Percentiles rank a stretch among this genome's conserved stretches.
These are phyloP conservation scores for Thoreauomyces humboldtii DNA, from an alignment of 192 early-diverging fungal species.

Conservation along the genomic window DNA sequence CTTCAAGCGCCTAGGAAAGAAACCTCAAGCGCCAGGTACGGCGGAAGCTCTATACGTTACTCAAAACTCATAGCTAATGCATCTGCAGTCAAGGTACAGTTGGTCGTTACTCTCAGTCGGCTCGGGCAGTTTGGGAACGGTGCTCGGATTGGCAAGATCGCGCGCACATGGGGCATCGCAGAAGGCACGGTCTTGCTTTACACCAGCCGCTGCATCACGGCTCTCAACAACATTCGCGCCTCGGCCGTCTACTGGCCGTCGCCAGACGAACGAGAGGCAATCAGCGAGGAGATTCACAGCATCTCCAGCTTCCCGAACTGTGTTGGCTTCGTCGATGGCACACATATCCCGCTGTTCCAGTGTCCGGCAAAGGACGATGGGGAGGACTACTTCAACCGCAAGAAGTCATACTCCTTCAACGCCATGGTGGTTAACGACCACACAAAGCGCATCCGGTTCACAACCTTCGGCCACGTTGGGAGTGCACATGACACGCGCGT, in stretches of 20 bases:
- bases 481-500: constrained; percentile 5
- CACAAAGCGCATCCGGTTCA: neutral
- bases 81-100: neutral
- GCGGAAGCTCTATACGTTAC: no score
- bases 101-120: constrained; percentile 3
- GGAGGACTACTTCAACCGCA: neutral
- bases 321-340: constrained; percentile 3
- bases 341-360: neutral
- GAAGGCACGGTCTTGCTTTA: neutral
- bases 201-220: neutral
- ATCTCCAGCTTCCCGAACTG: neutral
- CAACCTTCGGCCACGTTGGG: neutral
- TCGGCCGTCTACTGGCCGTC: neutral
- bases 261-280: neutral
- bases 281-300: neutral
- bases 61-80: neutral
- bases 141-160: neutral
- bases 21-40: no score
- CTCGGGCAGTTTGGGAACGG: neutral
- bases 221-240: neutral
- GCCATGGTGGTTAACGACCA: constrained; percentile 10
- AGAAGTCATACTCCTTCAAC: neutral
- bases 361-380: neutral
- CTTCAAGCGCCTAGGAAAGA: neutral
- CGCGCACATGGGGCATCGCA: neutral